phyloP scores from a whole-genome alignment of 257 asterid species.

The Ophiorrhiza pumila region DNA sequence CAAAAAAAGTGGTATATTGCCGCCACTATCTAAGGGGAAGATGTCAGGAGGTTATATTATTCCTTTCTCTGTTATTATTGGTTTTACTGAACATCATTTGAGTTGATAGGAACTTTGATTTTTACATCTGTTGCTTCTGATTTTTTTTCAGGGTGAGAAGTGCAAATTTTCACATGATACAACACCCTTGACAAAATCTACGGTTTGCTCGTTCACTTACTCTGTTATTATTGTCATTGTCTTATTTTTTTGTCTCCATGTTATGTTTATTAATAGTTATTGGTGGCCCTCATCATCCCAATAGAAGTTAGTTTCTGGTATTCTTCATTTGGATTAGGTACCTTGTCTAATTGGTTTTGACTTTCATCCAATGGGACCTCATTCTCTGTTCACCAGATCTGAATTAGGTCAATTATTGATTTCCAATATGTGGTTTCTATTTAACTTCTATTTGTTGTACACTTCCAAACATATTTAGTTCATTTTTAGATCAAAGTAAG shows the following conservation, averaged over 20 bases:
- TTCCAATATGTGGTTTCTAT: neutral
- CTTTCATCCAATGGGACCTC: neutral
- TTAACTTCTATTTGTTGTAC: neutral
- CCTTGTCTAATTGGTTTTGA: neutral
- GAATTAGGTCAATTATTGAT: neutral
- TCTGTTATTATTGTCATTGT: slow-evolving; percentile 1
- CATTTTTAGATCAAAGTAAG: neutral
- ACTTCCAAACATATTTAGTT: neutral
- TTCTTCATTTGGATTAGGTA: neutral
- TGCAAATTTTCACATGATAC: slow-evolving; percentile 96
- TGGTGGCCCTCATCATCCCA: neutral
- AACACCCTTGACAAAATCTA: slow-evolving; percentile 76
- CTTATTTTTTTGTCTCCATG: neutral
- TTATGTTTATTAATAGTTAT: neutral
- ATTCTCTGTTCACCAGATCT: neutral
- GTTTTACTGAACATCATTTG: slow-evolving; percentile 12
- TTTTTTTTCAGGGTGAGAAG: slow-evolving; percentile 64
- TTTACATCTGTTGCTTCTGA: slow-evolving; percentile 18
- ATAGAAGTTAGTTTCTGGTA: neutral
- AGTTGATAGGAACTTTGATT: slow-evolving; percentile 7
- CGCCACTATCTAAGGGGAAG: slow-evolving; percentile 79
- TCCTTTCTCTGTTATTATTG: slow-evolving; percentile 13
- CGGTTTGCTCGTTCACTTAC: slow-evolving; percentile 42
- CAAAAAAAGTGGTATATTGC: slow-evolving; percentile 54
- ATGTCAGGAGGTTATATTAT: slow-evolving; percentile 72